Conservation (phyloP, 306 rosid genomes). For the Trifolium pratense region DNA sequence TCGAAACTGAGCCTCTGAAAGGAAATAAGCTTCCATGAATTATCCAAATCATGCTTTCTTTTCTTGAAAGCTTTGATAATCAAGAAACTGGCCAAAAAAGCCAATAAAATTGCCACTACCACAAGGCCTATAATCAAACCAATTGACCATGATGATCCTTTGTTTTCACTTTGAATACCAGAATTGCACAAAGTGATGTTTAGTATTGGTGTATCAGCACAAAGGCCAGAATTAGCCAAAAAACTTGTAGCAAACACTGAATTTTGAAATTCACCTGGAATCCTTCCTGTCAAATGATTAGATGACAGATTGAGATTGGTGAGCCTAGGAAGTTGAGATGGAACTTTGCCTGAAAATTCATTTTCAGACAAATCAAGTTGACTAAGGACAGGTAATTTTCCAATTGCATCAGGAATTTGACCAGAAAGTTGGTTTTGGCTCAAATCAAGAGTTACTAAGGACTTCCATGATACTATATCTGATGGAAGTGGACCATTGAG, state of each 20-base stretch:
- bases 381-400: slow-evolving; percentile 52
- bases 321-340: slow-evolving; percentile 43
- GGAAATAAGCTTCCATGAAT: slow-evolving; percentile 48
- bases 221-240: slow-evolving; percentile 71
- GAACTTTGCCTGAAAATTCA: slow-evolving; percentile 65
- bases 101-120: slow-evolving; percentile 23
- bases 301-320: slow-evolving; percentile 46
- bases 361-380: slow-evolving; percentile 72
- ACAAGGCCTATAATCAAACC: slow-evolving; percentile 56
- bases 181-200: slow-evolving; percentile 53
- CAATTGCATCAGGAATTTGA: slow-evolving; percentile 51
- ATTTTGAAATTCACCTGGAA: slow-evolving; percentile 57
- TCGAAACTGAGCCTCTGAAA: slow-evolving; percentile 45
- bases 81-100: slow-evolving; percentile 25
- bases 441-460: slow-evolving; percentile 51
- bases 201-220: slow-evolving; percentile 41
- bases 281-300: slow-evolving; percentile 56
- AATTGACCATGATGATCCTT: slow-evolving; percentile 51
- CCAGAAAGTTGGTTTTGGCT: slow-evolving; percentile 60
- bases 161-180: slow-evolving; percentile 36
- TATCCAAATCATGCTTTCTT: slow-evolving; percentile 36
- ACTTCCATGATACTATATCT: slow-evolving; percentile 52
- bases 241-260: slow-evolving; percentile 54
- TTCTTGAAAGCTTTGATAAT: slow-evolving; percentile 34
- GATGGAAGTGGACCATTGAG: slow-evolving; percentile 57